These are phyloP conservation scores for Rugosomyces carneus DNA, from an alignment of 1,284 basidiomycete genomes.

Conservation along the genomic window DNA sequence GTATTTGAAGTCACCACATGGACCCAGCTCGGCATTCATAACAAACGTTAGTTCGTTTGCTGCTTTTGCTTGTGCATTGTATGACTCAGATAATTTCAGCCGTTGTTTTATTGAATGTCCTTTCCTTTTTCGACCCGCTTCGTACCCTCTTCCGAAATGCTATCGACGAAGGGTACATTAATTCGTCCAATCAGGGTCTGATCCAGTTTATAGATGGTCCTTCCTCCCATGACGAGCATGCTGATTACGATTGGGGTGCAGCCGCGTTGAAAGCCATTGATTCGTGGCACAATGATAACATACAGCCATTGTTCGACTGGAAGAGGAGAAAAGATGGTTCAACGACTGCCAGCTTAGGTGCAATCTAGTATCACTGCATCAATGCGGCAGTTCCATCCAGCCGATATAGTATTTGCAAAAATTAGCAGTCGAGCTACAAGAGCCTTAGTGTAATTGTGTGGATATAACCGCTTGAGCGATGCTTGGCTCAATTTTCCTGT, in stretches of 20 bases:
- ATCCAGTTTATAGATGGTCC: conserved; percentile 74
- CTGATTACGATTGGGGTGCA: conserved; percentile 70
- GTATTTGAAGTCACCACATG: conserved; percentile 88
- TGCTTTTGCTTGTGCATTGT: neutral
- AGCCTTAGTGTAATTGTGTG: neutral
- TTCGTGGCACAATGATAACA: conserved; percentile 43
- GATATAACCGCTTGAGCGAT: conserved; percentile 22
- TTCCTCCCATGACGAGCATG: conserved; percentile 45
- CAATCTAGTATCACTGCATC: conserved; percentile 3
- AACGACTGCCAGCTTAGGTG: conserved; percentile 7
- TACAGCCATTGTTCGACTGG: conserved; percentile 39
- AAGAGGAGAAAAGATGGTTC: conserved; percentile 29
- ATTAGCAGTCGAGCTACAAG: no score
- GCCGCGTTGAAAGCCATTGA: conserved; percentile 64
- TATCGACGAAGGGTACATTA: conserved; percentile 73
- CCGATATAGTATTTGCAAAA: no score
- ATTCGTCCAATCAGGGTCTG: conserved; percentile 49
- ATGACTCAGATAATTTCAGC: conserved; percentile 35
- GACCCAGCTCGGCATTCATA: conserved; percentile 87
- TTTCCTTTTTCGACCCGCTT: conserved; percentile 77
- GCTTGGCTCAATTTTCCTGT: conserved; percentile 70
- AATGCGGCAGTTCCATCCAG: neutral
- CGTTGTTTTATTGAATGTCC: conserved; percentile 78
- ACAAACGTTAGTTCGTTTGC: conserved; percentile 55
- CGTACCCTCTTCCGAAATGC: conserved; percentile 64